Evolutionary conservation across 257 asterid genomes (phyloP).

Genomic region (Lantana camara): DNA sequence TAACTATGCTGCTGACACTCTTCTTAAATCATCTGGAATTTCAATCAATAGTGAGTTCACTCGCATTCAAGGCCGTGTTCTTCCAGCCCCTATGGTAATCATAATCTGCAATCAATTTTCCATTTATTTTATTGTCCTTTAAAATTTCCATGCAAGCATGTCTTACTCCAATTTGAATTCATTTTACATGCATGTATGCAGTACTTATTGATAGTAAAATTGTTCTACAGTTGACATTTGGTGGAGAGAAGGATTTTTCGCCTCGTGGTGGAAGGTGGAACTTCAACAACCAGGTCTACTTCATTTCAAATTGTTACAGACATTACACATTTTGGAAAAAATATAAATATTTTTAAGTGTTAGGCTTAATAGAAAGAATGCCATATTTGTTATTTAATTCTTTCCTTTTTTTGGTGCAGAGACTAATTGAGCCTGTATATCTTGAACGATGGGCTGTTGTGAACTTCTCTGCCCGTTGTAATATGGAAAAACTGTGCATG

Average conservation of each 20-base stretch:
- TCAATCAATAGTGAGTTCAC: constrained; percentile 53
- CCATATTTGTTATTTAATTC: no score
- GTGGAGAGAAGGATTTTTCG: constrained; percentile 44
- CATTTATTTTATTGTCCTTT: not conserved
- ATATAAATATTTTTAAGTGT: no score
- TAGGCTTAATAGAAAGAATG: no score
- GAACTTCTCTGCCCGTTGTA: constrained; percentile 66
- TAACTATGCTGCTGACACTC: constrained; percentile 54
- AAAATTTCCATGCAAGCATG: not conserved
- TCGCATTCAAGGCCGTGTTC: constrained; percentile 58
- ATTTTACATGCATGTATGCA: not conserved
- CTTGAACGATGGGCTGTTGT: constrained; percentile 56
- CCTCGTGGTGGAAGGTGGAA: constrained; percentile 76
- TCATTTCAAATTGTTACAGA: constrained; percentile 1
- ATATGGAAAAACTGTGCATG: constrained; percentile 28
- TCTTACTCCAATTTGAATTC: not conserved
- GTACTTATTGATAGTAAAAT: not conserved
- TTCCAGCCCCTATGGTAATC: constrained; percentile 64
- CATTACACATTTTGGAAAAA: no score
- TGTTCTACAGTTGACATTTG: constrained; percentile 54
- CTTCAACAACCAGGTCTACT: constrained; percentile 63
- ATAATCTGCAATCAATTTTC: not conserved
- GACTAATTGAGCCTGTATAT: constrained; percentile 42
- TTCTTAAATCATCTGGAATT: constrained; percentile 54
- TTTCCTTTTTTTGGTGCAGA: constrained; percentile 34